A percentile compares a stretch with the other conserved stretches of the same genome.
Evolutionary conservation across 23 red algal genomes (phyloP).

Genomic region (Cyanidiococcus yangmingshanensis): DNA sequence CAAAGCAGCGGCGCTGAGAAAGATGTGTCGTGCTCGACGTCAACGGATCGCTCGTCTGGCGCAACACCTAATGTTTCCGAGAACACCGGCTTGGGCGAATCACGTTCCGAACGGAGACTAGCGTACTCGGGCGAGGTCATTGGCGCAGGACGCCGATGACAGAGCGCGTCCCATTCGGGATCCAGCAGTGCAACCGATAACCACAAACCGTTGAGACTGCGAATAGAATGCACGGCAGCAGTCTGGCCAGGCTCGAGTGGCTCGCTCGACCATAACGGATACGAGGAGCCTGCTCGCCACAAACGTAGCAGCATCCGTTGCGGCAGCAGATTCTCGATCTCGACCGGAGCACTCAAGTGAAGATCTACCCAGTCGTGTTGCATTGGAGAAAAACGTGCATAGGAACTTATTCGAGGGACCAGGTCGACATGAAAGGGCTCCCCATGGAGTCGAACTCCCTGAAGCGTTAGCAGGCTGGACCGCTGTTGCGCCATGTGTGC

Average conservation of each 20-base stretch:
- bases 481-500: not conserved
- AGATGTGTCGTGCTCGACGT: not conserved
- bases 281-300: not conserved
- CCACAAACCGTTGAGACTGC: not conserved
- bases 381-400: conserved; percentile 1
- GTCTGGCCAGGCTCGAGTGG: not conserved
- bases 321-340: conserved; percentile 24
- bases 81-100: not conserved
- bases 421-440: conserved; percentile 4
- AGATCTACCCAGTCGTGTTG: conserved; percentile 33
- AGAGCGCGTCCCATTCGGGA: too few species aligned
- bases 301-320: conserved; percentile 14
- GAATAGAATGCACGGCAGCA: not conserved
- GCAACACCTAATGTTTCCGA: not conserved
- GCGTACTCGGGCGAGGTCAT: not conserved
- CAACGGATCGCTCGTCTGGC: not conserved
- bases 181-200: conserved; percentile 4
- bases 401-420: not conserved
- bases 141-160: not conserved
- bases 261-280: not conserved
- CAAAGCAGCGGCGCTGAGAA: not conserved
- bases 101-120: not conserved
- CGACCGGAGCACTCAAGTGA: conserved; percentile 12
- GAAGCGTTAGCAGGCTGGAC: not conserved
- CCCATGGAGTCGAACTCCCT: not conserved